Conservation (phyloP, 371 early-diverging fungal genomes). For the Mucor circinelloides region DNA sequence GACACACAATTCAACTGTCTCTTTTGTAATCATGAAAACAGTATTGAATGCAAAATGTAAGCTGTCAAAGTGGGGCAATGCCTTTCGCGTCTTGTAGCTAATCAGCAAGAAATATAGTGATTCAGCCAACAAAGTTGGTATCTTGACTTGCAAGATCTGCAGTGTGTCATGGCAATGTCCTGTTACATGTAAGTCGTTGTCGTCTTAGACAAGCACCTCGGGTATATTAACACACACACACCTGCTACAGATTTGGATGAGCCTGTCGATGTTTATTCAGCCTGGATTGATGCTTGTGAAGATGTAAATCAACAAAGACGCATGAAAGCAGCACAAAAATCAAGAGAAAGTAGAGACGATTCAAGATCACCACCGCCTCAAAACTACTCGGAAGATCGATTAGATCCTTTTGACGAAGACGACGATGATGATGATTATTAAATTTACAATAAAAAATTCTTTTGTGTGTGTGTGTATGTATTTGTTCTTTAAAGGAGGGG, state of each 20-base stretch:
- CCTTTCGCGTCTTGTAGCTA: neutral
- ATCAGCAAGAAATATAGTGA: conserved; percentile 26
- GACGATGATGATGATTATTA: conserved; percentile 36
- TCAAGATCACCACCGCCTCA: conserved; percentile 24
- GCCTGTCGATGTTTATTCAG: conserved; percentile 82
- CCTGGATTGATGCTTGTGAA: conserved; percentile 87
- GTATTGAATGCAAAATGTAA: conserved; percentile 79
- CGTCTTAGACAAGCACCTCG: neutral
- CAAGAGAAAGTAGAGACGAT: conserved; percentile 15
- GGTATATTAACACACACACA: neutral
- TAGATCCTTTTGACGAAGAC: conserved; percentile 41
- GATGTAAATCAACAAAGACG: conserved; percentile 56
- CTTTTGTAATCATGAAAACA: conserved; percentile 91
- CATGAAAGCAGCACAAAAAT: conserved; percentile 24
- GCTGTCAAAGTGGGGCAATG: neutral
- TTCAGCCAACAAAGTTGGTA: conserved; percentile 59
- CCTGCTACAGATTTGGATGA: conserved; percentile 65
- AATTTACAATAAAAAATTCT: neutral
- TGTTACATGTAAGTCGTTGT: conserved; percentile 62
- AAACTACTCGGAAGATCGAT: conserved; percentile 23
- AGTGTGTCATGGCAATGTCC: conserved; percentile 68
- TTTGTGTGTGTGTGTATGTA: neutral
- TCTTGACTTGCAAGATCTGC: conserved; percentile 77
- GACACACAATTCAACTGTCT: conserved; percentile 86
- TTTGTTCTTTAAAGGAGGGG: neutral